Base-by-base conservation (phyloP, 345 rosid species). In the Alliaria petiolata region DNA sequence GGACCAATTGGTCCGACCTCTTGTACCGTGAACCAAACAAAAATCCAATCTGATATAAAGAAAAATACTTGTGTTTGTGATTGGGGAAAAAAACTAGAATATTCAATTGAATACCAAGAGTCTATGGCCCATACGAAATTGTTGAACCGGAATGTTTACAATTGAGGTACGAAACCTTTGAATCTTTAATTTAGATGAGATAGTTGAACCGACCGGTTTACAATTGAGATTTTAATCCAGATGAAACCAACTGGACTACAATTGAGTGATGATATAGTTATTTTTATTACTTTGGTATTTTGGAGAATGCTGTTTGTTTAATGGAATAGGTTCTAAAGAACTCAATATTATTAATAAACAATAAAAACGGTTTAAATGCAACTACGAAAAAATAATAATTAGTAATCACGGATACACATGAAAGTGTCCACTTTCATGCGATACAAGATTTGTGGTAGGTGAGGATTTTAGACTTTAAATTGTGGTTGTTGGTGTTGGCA, bases 361-460 rank as follows among this genome's bases (percentile, higher is more conserved):
- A 40, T 6, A 40, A 4, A 40, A 40, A 40, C 15, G 16, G n/a
- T 40, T 38, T 38, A 4, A 14, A 40, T 40, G 45, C 45, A 43
- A 43, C 19, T 43, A 43, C n/a, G 8, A 43, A 43, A 16, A 7
- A 43, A n/a, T 4, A 43, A n/a, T 15, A 15, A n/a, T 43, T 43
- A n/a, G 5, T 43, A n/a, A n/a, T n/a, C n/a, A n/a, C n/a, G n/a
- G n/a, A n/a, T n/a, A n/a, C n/a, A n/a, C n/a, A n/a, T 43, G 46
- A 13, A 8, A 30, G 44, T 40, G 5, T 40, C 1, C 53, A 51
- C 9, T 50, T 35, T 51, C 58, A 49, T 50, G 70, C 26, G 43
- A 6, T 15, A 43, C 47, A 26, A 25, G 34, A 17, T 9, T 44
- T 57, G 40, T 44, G 28, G 74, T 57, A 20, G 74, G 74, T 69